Conservation (phyloP, 2,329 filamentous ascomycete genomes). For the Zalaria sp. region DNA sequence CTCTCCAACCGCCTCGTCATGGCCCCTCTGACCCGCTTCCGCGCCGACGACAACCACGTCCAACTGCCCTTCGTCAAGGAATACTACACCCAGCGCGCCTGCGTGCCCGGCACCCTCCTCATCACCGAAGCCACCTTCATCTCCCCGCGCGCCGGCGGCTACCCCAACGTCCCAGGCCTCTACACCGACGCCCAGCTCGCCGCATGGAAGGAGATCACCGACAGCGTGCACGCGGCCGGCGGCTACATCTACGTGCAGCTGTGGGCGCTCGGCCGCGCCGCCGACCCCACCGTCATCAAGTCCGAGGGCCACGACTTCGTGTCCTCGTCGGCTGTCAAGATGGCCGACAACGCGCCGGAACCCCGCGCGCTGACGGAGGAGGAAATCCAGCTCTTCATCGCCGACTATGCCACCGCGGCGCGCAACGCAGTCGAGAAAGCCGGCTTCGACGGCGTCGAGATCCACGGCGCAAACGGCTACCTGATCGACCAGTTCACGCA, state of each 20-base stretch:
- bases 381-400: constrained; percentile 22
- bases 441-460: constrained; percentile 48
- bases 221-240: constrained; percentile 48
- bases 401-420: constrained; percentile 27
- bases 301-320: constrained; percentile 15
- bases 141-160: constrained; percentile 31
- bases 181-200: constrained; percentile 42
- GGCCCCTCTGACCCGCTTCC: constrained; percentile 41
- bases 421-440: constrained; percentile 30
- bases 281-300: constrained; percentile 22
- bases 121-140: constrained; percentile 45
- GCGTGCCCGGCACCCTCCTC: constrained; percentile 38
- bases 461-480: constrained; percentile 36
- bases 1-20: constrained; percentile 37
- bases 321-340: constrained; percentile 18
- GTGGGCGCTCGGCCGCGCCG: constrained; percentile 46
- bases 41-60: constrained; percentile 33
- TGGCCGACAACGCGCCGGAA: constrained; percentile 17
- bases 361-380: constrained; percentile 21
- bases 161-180: constrained; percentile 42
- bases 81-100: constrained; percentile 8
- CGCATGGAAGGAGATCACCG: constrained; percentile 46
- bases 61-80: constrained; percentile 14
- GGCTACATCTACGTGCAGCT: constrained; percentile 49
- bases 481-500: constrained; percentile 53